phyloP scores from a whole-genome alignment of 2,329 filamentous ascomycete species.

The Cladophialophora psammophila region DNA sequence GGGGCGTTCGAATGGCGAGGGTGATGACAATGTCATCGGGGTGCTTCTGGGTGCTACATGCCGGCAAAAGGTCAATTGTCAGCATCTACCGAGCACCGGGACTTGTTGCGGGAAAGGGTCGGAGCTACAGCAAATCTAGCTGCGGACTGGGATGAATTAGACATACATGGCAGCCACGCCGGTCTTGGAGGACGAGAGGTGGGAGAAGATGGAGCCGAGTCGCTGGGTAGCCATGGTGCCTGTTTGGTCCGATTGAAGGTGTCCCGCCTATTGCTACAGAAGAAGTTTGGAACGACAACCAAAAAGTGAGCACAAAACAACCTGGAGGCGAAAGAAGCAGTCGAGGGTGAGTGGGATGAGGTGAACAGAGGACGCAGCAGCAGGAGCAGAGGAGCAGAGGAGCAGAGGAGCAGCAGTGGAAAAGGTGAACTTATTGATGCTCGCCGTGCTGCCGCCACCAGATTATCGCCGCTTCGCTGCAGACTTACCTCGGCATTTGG shows the following conservation, averaged over 20 bases:
- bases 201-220: slow-evolving; percentile 85
- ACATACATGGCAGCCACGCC: slow-evolving; percentile 79
- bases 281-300: background rate
- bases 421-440: background rate
- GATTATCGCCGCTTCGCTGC: slow-evolving; percentile 14
- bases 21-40: slow-evolving; percentile 97
- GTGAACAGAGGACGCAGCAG: background rate
- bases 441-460: background rate
- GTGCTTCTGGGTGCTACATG: slow-evolving; percentile 81
- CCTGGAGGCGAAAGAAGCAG: background rate
- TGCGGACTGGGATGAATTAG: background rate
- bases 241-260: background rate
- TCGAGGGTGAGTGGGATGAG: background rate
- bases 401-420: background rate
- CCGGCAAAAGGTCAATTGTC: background rate
- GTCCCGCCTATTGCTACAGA: background rate
- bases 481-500: slow-evolving; percentile 25
- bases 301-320: no score
- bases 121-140: background rate
- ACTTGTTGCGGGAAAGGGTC: background rate
- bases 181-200: slow-evolving; percentile 77
- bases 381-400: background rate
- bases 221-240: slow-evolving; percentile 78
- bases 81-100: background rate
- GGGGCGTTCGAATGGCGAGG: slow-evolving; percentile 84